These are phyloP conservation scores for Colletotrichum sp. DNA, from an alignment of 2,329 filamentous ascomycete species.

Conservation along the genomic window DNA sequence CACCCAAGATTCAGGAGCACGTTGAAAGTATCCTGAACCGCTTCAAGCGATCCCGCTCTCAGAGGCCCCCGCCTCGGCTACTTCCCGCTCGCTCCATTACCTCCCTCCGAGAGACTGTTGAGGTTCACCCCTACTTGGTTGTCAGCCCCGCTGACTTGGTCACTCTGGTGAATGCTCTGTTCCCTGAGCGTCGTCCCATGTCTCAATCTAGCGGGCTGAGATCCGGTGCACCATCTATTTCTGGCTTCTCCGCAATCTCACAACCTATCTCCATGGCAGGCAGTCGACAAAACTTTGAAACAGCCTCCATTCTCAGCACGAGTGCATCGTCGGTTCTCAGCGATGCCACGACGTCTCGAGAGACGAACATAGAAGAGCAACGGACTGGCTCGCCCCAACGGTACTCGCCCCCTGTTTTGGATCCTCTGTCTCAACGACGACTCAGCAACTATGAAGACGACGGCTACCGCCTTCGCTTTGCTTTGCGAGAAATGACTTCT, in stretches of 20 bases:
- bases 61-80: constrained; percentile 60
- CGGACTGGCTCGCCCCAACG: constrained; percentile 53
- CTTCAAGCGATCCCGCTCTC: constrained; percentile 60
- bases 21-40: constrained; percentile 74
- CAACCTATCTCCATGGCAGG: constrained; percentile 69
- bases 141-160: constrained; percentile 80
- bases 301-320: constrained; percentile 73
- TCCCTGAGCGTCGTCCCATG: constrained; percentile 73
- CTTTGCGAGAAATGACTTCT: constrained; percentile 74
- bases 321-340: constrained; percentile 76
- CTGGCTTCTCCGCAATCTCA: constrained; percentile 71
- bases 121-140: constrained; percentile 81
- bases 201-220: constrained; percentile 68
- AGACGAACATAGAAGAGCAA: constrained; percentile 65
- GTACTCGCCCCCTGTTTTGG: constrained; percentile 58
- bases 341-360: constrained; percentile 70
- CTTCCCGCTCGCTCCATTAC: constrained; percentile 75
- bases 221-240: constrained; percentile 72
- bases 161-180: constrained; percentile 82
- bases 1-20: constrained; percentile 68
- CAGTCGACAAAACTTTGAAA: constrained; percentile 64
- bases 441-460: constrained; percentile 66
- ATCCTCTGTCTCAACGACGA: constrained; percentile 47
- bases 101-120: constrained; percentile 75
- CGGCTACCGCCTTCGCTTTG: constrained; percentile 68